Evolutionary conservation across 257 asterid species (phyloP), one percentile per base, ranked within the genome.

Genomic region (Scutellaria baicalensis): DNA sequence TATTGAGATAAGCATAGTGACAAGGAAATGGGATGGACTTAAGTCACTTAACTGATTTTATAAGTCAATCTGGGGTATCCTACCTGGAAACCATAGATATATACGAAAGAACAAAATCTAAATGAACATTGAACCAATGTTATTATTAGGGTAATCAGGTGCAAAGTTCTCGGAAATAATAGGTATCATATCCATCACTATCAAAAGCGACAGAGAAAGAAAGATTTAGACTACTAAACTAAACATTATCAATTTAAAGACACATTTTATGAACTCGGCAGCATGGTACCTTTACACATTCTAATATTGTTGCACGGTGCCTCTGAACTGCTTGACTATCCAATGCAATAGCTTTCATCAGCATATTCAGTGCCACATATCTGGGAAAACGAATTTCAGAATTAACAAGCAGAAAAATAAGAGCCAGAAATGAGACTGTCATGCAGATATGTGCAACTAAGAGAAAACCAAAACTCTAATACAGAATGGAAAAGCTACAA

Each of bases 251-350:
- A 55, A 58, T 35, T 54, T 61, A 17, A 39, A 68, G 33, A 51
- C 47, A 38, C 31, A 72, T 20, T 54, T 36, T 57, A 27, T 27
- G 35, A 62, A 7, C 33, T 31, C 20, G 31, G 17, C 18, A n/a
- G 63, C 45, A 54, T 51, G 36, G 57, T 86, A 94, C 99, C 98
- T 91, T 94, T 38, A 94, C 98, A 75, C 99, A 91, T 83, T 91
- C 98, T 84, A 94, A 75, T 80, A 94, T 92, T 49, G 99, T 94
- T 59, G 90, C 89, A 64, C 98, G 90, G 82, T 94, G 99, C 83
- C 99, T 86, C 84, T 94, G 99, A 65, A 94, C 99, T 33, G 99
- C 99, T 84, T 91, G 98, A 81, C 91, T 77, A 79, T 94, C 99
- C 66, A 91, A 90, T 60, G 97, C 49, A 73, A 94, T 69, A 78